Percentiles rank a stretch among this genome's conserved stretches.
Evolutionary conservation across 345 rosid species (phyloP).

Genomic region (Pseudoturritis turrita): DNA sequence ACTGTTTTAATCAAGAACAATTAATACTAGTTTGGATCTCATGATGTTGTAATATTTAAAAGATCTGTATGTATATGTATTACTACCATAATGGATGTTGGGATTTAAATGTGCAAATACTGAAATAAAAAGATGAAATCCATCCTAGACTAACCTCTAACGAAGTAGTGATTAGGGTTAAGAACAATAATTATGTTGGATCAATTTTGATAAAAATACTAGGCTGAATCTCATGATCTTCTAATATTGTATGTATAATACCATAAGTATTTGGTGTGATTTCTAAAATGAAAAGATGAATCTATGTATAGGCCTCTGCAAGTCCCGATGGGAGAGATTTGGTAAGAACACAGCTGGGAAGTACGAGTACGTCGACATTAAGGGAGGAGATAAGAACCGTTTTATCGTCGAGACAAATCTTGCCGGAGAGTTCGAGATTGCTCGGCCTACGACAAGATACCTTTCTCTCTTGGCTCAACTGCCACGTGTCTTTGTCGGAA

Average conservation of each 20-base stretch:
- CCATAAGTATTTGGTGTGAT: background rate
- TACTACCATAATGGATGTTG: background rate
- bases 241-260: background rate
- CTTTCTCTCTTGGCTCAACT: conserved; percentile 35
- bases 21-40: background rate
- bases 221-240: background rate
- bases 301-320: conserved; percentile 63
- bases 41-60: background rate
- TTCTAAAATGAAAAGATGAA: background rate
- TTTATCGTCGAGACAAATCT: conserved; percentile 57
- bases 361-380: conserved; percentile 66
- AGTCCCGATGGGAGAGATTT: conserved; percentile 69
- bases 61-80: background rate
- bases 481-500: conserved; percentile 51
- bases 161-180: background rate
- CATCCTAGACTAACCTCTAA: background rate
- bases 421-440: conserved; percentile 56
- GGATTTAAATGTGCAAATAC: background rate
- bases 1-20: background rate
- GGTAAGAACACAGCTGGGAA: conserved; percentile 54
- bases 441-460: conserved; percentile 54
- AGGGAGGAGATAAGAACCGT: conserved; percentile 33
- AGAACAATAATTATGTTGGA: background rate
- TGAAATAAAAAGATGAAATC: background rate
- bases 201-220: background rate